Conservation (phyloP, 2,329 filamentous ascomycete genomes). For the Penicillium freii region DNA sequence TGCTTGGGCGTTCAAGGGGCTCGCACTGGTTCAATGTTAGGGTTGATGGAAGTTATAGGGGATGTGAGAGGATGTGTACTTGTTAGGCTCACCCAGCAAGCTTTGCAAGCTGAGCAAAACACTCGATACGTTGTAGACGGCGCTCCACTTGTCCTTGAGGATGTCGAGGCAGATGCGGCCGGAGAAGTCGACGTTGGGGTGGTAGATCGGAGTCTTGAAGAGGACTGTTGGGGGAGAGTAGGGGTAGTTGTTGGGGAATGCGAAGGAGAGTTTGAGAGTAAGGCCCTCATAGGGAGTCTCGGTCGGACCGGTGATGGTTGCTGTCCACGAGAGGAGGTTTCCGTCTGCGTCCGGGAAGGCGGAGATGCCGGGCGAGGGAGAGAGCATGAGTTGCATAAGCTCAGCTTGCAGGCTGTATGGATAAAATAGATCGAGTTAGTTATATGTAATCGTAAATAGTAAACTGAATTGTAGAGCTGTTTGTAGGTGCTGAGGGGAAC, state of each 20-base stretch:
- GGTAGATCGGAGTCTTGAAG: conserved; percentile 98
- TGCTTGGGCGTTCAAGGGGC: conserved; percentile 91
- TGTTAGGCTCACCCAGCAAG: conserved; percentile 93
- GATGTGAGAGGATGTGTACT: conserved; percentile 58
- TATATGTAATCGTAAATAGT: background rate
- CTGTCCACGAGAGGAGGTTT: conserved; percentile 89
- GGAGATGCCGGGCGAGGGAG: conserved; percentile 86
- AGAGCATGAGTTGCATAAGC: conserved; percentile 97
- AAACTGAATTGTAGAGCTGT: background rate
- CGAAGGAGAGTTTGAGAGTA: conserved; percentile 86
- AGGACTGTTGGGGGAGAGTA: conserved; percentile 87
- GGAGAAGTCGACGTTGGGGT: conserved; percentile 97
- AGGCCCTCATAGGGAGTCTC: conserved; percentile 89
- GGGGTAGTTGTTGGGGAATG: conserved; percentile 89
- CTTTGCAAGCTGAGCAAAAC: conserved; percentile 92
- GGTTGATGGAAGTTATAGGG: background rate
- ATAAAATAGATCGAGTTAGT: background rate
- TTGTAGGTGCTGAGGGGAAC: conserved; percentile 17
- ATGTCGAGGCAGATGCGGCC: conserved; percentile 97
- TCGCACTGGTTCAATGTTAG: conserved; percentile 60
- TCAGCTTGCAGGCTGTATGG: conserved; percentile 80
- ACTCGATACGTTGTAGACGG: conserved; percentile 93
- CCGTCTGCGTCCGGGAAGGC: conserved; percentile 90
- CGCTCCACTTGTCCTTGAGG: conserved; percentile 98
- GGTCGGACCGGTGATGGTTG: conserved; percentile 85